Evolutionary conservation across 2,329 filamentous ascomycete genomes (phyloP).

Genomic region (Hymenoscyphus linearis): DNA sequence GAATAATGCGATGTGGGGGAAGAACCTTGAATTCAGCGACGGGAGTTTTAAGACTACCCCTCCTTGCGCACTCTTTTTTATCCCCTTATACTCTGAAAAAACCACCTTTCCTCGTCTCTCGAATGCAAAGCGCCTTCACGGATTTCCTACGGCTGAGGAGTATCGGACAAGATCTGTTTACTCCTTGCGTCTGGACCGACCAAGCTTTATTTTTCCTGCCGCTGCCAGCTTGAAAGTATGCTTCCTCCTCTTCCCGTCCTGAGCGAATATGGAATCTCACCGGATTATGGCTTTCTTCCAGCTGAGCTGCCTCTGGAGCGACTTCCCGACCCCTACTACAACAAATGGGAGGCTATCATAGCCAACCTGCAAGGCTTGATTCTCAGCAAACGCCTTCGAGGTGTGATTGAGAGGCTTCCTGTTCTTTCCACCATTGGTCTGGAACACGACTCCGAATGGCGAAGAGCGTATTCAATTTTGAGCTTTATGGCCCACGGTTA

Average conservation of each 20-base stretch:
- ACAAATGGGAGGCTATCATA: constrained; percentile 85
- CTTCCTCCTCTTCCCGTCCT: constrained; percentile 57
- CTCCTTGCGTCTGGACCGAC: constrained; percentile 56
- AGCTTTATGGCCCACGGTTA: constrained; percentile 92
- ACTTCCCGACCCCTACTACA: constrained; percentile 86
- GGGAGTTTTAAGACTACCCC: background rate
- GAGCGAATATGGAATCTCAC: constrained; percentile 75
- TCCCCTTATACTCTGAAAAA: background rate
- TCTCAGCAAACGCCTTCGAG: constrained; percentile 75
- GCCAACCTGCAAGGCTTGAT: constrained; percentile 84
- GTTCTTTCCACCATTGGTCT: constrained; percentile 79
- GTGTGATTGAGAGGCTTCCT: constrained; percentile 74
- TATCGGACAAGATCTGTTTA: constrained; percentile 56
- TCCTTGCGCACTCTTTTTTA: background rate
- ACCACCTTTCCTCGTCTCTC: constrained; percentile 7
- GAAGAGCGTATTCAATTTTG: constrained; percentile 83
- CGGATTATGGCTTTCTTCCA: constrained; percentile 81
- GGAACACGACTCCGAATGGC: constrained; percentile 83
- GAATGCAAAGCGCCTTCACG: constrained; percentile 20
- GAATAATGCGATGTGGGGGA: background rate
- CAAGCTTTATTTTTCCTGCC: constrained; percentile 3
- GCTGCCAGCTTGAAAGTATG: constrained; percentile 33
- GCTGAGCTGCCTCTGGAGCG: constrained; percentile 71
- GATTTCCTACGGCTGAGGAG: constrained; percentile 52
- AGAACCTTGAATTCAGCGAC: background rate